Base-by-base conservation (phyloP, 2,329 filamentous ascomycete species). In the Neophaeococcomyces aloes region DNA sequence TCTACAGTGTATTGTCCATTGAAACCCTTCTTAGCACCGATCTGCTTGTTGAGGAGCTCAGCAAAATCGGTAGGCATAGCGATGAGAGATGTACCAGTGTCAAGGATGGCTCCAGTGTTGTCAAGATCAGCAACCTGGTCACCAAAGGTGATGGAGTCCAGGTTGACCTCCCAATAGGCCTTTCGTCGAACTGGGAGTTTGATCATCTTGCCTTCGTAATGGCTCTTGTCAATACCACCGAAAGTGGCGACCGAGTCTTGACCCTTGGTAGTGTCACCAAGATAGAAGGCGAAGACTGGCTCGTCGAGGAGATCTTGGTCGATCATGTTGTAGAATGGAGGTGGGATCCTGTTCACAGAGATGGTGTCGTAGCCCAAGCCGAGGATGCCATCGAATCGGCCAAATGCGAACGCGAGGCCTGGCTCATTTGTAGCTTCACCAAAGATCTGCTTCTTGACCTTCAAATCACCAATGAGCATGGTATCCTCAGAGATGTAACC, bases 81-180 rank as follows among this genome's bases (percentile, higher is more conserved):
- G 67, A 95, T 95, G 64, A 98, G 79, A 37, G 93, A 98, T 62
- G 91, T 98, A 59, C 91, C 91, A 44, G 91, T 98, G 75, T 98
- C 91, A 49, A 98, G 84, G 54, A 98, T 95, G 58, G 87, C 86
- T 69, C 91, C 93, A 47, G 87, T 95, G 74, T 86, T 79, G 53
- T 96, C 89, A 53, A 96, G 80, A 65, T 94, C 83, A 49, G 88
- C 88, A 54, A 78, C 81, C 61, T 84, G 78, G 42, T 88, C 76
- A 57, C 91, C 93, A 53, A 95, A 86, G 44, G 83, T 79, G 68
- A 98, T 91, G 52, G 86, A 75, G 59, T 96, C 82, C 49, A 98
- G 80, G 59, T 96, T 88, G 44, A 98, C 89, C 76, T 98, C 91
- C 91, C 91, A 98, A 78, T 98, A 98, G 38, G 91, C 91, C 82